Evolutionary conservation across 2,329 filamentous ascomycete genomes (phyloP).

Genomic region (Periconia sp.): DNA sequence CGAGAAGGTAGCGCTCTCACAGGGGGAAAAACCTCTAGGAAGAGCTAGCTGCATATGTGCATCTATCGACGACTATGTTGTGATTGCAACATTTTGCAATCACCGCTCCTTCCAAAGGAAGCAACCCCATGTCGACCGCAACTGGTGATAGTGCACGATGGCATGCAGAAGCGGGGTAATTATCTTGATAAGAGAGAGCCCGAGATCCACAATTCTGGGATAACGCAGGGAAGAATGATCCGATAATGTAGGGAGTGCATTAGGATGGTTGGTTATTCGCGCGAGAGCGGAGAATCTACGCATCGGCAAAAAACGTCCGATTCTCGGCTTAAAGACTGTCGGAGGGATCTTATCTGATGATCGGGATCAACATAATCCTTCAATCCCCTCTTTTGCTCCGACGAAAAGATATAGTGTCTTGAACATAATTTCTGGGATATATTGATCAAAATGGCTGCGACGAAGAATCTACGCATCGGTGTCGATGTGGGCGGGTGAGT

Average conservation of each 20-base stretch:
- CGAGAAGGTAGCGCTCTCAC: no score
- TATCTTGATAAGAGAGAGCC: no score
- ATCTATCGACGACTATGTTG: no score
- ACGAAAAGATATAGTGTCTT: neutral
- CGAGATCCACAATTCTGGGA: no score
- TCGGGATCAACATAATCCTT: neutral
- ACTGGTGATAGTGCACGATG: no score
- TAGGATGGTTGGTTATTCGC: neutral
- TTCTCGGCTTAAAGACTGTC: constrained; percentile 1
- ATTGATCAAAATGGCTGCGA: constrained; percentile 1
- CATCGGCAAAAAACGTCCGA: constrained; percentile 7
- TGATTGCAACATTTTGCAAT: no score
- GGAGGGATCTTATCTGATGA: constrained; percentile 9
- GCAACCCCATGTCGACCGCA: no score
- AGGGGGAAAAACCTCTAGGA: no score
- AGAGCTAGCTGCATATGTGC: no score
- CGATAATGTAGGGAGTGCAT: neutral
- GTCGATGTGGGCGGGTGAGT: constrained; percentile 48
- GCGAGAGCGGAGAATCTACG: neutral
- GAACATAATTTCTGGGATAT: neutral
- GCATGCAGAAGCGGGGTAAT: no score
- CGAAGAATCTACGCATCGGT: constrained; percentile 43
- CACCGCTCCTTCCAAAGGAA: no score
- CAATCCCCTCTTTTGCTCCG: neutral
- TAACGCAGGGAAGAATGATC: neutral